These are phyloP conservation scores for Heliocybe sulcata DNA, from an alignment of 1,284 basidiomycete genomes.

Conservation along the genomic window DNA sequence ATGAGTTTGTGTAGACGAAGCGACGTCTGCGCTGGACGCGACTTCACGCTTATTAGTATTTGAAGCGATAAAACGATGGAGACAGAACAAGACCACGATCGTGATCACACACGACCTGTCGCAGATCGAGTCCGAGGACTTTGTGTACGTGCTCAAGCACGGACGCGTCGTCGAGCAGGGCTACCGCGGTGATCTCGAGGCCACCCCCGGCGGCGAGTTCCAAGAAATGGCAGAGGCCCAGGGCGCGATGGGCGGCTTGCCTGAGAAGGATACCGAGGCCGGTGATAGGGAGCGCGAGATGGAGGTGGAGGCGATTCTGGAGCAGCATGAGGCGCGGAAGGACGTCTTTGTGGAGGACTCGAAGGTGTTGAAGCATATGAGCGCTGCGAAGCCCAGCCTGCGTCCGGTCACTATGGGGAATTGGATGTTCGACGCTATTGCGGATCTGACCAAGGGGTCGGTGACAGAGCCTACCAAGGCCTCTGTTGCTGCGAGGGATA, in stretches of 20 bases:
- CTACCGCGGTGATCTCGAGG: conserved; percentile 84
- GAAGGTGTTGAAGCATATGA: conserved; percentile 27
- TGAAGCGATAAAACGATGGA: conserved; percentile 82
- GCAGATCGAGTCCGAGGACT: conserved; percentile 79
- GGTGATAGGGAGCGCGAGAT: conserved; percentile 40
- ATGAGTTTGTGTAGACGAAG: conserved; percentile 65
- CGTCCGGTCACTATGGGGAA: conserved; percentile 40
- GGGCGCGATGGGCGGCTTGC: conserved; percentile 56
- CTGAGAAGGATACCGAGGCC: conserved; percentile 35
- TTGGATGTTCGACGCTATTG: conserved; percentile 77
- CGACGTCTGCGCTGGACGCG: conserved; percentile 91
- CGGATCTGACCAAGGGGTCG: conserved; percentile 44
- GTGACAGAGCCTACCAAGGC: conserved; percentile 12
- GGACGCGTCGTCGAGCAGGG: conserved; percentile 74
- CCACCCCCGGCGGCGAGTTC: conserved; percentile 76
- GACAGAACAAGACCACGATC: conserved; percentile 83
- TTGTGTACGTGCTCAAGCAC: conserved; percentile 68
- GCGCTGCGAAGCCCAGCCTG: conserved; percentile 21
- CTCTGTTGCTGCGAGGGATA: conserved; percentile 14
- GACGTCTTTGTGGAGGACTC: conserved; percentile 17
- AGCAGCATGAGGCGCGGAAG: conserved; percentile 26
- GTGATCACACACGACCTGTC: conserved; percentile 69
- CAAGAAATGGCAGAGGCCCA: conserved; percentile 65
- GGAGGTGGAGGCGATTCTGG: conserved; percentile 32
- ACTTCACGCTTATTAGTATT: conserved; percentile 86